Evolutionary conservation across 164 flowering plant genomes (phyloP).

Genomic region (Akebia trifoliata): DNA sequence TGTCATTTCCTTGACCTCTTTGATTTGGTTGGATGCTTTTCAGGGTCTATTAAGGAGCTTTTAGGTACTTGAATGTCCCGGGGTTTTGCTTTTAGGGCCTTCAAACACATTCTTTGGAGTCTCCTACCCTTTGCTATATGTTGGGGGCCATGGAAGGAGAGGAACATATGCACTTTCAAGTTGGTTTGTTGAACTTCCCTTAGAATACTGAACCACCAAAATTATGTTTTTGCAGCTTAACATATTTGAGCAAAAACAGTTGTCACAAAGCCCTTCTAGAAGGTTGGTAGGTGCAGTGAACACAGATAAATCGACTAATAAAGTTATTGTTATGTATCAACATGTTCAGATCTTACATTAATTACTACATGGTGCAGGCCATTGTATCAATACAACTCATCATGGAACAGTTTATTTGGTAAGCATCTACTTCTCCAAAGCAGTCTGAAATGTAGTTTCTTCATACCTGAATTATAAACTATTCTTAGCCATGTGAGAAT

Average conservation of each 20-base stretch:
- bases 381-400: conserved; percentile 71
- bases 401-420: conserved; percentile 82
- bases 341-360: conserved; percentile 92
- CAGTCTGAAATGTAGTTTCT: neutral
- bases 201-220: conserved; percentile 1
- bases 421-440: conserved; percentile 17
- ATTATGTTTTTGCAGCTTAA: conserved; percentile 29
- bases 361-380: conserved; percentile 88
- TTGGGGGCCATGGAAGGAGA: no score
- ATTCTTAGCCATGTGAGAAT: no score
- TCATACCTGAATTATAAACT: neutral
- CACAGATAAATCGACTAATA: conserved; percentile 34
- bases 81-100: no score
- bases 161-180: no score
- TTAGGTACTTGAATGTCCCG: no score
- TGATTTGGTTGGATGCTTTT: no score
- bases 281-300: conserved; percentile 27
- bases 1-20: no score
- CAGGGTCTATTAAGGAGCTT: no score
- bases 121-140: no score
- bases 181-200: no score
- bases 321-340: conserved; percentile 61
- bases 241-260: conserved; percentile 43
- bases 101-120: no score
- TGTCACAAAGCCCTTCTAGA: conserved; percentile 39